A percentile compares a stretch with the other conserved stretches of the same genome.
phyloP scores from a whole-genome alignment of 2,329 filamentous ascomycete species.

The Lachnellula cervina region DNA sequence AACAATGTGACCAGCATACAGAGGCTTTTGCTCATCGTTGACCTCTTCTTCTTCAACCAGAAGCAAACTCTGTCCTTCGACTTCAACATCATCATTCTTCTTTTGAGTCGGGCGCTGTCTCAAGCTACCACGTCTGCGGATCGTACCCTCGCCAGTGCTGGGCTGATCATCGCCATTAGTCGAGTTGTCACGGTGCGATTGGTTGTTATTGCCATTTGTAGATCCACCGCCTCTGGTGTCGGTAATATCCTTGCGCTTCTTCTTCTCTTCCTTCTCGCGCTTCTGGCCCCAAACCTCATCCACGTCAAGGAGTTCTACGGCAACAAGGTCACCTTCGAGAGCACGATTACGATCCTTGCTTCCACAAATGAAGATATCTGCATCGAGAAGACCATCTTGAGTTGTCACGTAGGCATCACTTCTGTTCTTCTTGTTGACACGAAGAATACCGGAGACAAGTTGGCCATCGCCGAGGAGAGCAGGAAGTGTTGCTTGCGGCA shows the following conservation, averaged over 20 bases:
- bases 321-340: conserved; percentile 91
- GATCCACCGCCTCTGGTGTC: conserved; percentile 77
- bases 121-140: conserved; percentile 89
- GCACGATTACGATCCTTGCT: conserved; percentile 98
- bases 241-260: conserved; percentile 98
- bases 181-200: conserved; percentile 47
- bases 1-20: conserved; percentile 95
- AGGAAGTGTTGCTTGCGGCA: conserved; percentile 89
- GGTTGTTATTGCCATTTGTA: conserved; percentile 65
- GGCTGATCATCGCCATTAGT: conserved; percentile 58
- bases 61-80: conserved; percentile 93
- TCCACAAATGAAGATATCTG: conserved; percentile 98
- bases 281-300: conserved; percentile 99
- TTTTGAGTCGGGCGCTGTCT: conserved; percentile 97
- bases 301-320: conserved; percentile 92
- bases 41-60: conserved; percentile 98
- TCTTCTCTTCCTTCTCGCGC: conserved; percentile 99
- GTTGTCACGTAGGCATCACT: conserved; percentile 98
- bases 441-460: conserved; percentile 90
- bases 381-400: conserved; percentile 79
- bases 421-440: conserved; percentile 99
- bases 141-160: conserved; percentile 68
- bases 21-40: conserved; percentile 93
- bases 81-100: conserved; percentile 99
- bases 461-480: conserved; percentile 87